Conservation (phyloP, 192 early-diverging fungal species). For the Backusella westeae region DNA sequence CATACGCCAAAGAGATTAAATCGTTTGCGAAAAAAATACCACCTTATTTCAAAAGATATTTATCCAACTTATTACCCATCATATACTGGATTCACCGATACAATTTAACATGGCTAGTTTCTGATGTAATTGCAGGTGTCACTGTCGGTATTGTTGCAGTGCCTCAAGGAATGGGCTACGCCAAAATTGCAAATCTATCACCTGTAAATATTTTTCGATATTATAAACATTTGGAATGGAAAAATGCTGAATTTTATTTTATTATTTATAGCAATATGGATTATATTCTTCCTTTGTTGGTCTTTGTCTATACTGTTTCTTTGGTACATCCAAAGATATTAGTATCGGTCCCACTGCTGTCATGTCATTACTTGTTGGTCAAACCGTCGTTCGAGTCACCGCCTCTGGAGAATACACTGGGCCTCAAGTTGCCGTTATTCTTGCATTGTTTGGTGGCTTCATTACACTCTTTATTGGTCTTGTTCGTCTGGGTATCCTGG, state of each 20-base stretch:
- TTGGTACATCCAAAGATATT: conserved; percentile 73
- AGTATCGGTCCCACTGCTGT: conserved; percentile 73
- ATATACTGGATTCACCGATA: conserved; percentile 30
- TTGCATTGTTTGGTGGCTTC: conserved; percentile 75
- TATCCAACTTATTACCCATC: conserved; percentile 24
- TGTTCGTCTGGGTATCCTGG: conserved; percentile 80
- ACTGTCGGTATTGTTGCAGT: conserved; percentile 75
- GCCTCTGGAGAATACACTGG: conserved; percentile 71
- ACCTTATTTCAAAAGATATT: conserved; percentile 18
- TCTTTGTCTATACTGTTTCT: conserved; percentile 62
- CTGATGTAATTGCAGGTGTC: conserved; percentile 65
- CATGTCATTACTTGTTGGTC: conserved; percentile 73
- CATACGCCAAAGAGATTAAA: conserved; percentile 15
- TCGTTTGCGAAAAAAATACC: conserved; percentile 17
- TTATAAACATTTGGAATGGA: not conserved
- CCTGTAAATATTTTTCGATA: conserved; percentile 18
- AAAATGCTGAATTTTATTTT: not conserved
- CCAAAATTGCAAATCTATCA: conserved; percentile 64
- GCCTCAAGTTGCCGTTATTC: conserved; percentile 55
- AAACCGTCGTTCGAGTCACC: conserved; percentile 48
- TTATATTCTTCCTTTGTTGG: conserved; percentile 77
- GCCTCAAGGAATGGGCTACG: conserved; percentile 70
- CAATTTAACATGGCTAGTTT: conserved; percentile 37
- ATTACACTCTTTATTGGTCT: conserved; percentile 72
- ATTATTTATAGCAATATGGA: conserved; percentile 52